phyloP scores from a whole-genome alignment of 179 eudicot genomes.

The Gypsophila paniculata region DNA sequence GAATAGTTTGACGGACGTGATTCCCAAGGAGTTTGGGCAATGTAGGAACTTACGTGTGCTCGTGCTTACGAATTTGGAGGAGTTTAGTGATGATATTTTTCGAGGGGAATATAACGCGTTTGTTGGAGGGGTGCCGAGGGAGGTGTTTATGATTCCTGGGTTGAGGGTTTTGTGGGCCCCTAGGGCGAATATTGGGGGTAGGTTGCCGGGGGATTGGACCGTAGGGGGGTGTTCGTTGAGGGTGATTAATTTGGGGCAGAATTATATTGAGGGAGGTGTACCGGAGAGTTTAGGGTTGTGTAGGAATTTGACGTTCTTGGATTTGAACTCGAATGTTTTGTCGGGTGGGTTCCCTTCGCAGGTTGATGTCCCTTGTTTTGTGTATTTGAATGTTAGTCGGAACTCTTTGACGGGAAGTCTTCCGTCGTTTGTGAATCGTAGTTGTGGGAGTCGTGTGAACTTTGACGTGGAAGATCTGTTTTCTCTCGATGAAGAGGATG shows the following conservation, averaged over 20 bases:
- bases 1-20: slow-evolving; percentile 46
- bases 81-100: slow-evolving; percentile 31
- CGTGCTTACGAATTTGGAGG: slow-evolving; percentile 43
- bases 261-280: slow-evolving; percentile 38
- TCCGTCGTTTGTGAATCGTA: slow-evolving; percentile 21
- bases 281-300: slow-evolving; percentile 39
- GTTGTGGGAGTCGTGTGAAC: slow-evolving; percentile 28
- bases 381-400: slow-evolving; percentile 44
- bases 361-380: slow-evolving; percentile 44
- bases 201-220: slow-evolving; percentile 36
- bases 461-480: slow-evolving; percentile 19
- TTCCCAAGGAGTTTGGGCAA: slow-evolving; percentile 45
- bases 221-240: slow-evolving; percentile 37
- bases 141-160: slow-evolving; percentile 42
- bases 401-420: slow-evolving; percentile 39
- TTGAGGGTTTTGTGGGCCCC: slow-evolving; percentile 57
- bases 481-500: slow-evolving; percentile 29
- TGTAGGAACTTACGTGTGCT: slow-evolving; percentile 39
- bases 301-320: slow-evolving; percentile 42
- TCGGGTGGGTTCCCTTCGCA: slow-evolving; percentile 36
- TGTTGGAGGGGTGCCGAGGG: slow-evolving; percentile 47
- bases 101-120: slow-evolving; percentile 56
- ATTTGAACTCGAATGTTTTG: slow-evolving; percentile 47
- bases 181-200: slow-evolving; percentile 52
- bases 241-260: slow-evolving; percentile 49